Evolutionary conservation across 1,284 basidiomycete genomes (phyloP).

Genomic region (Tilletia caries): DNA sequence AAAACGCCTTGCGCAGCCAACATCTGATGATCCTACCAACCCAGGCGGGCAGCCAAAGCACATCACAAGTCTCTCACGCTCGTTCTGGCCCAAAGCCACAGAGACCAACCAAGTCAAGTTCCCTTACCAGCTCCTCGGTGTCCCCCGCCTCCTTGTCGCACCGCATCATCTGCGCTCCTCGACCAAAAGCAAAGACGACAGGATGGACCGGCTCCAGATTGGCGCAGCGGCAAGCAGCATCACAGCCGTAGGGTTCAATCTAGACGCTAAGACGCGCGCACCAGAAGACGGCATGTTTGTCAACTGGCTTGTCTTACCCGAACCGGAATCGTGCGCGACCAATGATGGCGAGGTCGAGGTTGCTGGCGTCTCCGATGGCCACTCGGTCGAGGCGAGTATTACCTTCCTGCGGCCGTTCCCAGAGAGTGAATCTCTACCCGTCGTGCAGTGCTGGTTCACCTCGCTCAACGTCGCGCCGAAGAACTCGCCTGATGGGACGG

Average conservation of each 20-base stretch:
- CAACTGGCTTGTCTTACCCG: slow-evolving; percentile 12
- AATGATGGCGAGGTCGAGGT: slow-evolving; percentile 2
- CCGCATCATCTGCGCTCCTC: slow-evolving; percentile 6
- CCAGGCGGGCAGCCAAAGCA: not conserved
- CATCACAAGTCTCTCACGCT: slow-evolving; percentile 1
- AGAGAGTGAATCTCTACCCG: not conserved
- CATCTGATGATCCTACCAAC: not conserved
- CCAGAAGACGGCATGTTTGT: slow-evolving; percentile 3
- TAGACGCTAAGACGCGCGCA: not conserved
- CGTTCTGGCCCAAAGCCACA: not conserved
- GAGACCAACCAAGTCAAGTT: not conserved
- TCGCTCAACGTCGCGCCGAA: not conserved
- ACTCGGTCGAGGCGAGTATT: not conserved
- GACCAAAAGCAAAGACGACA: not conserved
- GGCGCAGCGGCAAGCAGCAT: not conserved
- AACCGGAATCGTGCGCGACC: not conserved
- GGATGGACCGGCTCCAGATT: not conserved
- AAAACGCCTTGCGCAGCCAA: not conserved
- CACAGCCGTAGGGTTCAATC: not conserved
- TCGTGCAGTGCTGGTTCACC: not conserved
- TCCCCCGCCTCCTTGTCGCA: not conserved
- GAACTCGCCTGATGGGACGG: not conserved
- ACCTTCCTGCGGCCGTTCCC: slow-evolving; percentile 11
- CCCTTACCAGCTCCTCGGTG: not conserved
- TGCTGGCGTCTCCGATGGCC: not conserved